These are phyloP conservation scores for Boletus subparvulus DNA, from an alignment of 768 basidiomycete species.

Conservation along the genomic window DNA sequence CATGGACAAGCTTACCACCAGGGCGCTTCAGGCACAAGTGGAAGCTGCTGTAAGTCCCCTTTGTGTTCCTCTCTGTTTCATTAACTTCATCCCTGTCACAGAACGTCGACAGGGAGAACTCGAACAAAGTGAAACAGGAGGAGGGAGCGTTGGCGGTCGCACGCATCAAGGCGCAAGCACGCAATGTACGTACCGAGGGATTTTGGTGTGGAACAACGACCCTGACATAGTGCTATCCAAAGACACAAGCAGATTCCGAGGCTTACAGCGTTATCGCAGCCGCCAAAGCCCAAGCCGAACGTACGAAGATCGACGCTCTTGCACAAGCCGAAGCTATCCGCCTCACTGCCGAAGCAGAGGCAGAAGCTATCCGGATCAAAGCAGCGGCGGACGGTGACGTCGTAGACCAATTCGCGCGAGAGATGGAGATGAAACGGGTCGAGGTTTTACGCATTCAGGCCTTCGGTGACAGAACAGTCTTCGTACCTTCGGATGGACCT, in stretches of 20 bases:
- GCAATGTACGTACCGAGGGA: slow-evolving; percentile 37
- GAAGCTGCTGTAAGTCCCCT: slow-evolving; percentile 66
- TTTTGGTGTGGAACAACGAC: background rate
- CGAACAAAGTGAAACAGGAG: slow-evolving; percentile 84
- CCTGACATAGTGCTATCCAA: slow-evolving; percentile 11
- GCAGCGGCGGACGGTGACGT: slow-evolving; percentile 63
- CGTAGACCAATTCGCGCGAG: slow-evolving; percentile 63
- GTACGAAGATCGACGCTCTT: slow-evolving; percentile 65
- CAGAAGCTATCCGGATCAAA: slow-evolving; percentile 63
- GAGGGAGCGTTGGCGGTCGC: slow-evolving; percentile 77
- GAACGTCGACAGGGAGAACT: slow-evolving; percentile 87
- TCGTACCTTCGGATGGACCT: slow-evolving; percentile 63
- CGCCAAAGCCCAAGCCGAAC: slow-evolving; percentile 71
- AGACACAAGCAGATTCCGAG: slow-evolving; percentile 72
- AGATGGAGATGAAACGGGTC: slow-evolving; percentile 70
- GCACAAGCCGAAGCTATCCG: slow-evolving; percentile 77
- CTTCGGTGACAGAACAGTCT: slow-evolving; percentile 67
- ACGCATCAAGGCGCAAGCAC: slow-evolving; percentile 68
- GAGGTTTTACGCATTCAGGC: slow-evolving; percentile 64
- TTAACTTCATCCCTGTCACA: slow-evolving; percentile 24
- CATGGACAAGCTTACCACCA: slow-evolving; percentile 83
- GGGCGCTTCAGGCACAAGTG: slow-evolving; percentile 83
- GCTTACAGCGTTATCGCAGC: slow-evolving; percentile 73
- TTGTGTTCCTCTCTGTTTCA: background rate
- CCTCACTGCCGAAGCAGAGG: slow-evolving; percentile 74